Evolutionary conservation across 345 rosid genomes (phyloP).

Genomic region (Acer saccharum): DNA sequence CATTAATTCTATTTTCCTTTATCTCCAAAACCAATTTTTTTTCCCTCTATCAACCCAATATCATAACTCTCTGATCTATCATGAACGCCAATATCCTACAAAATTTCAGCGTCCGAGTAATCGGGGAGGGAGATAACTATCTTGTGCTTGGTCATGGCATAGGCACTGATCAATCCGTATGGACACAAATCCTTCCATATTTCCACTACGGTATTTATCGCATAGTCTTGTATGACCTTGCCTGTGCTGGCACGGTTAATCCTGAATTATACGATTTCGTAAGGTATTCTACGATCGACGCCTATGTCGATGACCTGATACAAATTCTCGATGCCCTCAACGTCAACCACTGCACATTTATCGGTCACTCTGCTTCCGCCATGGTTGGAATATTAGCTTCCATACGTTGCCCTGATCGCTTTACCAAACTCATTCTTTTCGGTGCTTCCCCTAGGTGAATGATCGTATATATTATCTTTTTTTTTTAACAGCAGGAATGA

Average conservation of each 20-base stretch:
- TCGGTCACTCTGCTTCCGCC: neutral
- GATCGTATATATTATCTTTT: no score
- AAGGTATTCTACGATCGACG: neutral
- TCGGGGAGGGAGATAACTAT: neutral
- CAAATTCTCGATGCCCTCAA: neutral
- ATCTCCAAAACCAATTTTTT: neutral
- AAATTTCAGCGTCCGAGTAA: neutral
- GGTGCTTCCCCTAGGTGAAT: neutral
- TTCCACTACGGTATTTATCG: neutral
- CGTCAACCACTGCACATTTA: neutral
- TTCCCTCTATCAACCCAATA: no score
- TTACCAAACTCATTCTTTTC: neutral
- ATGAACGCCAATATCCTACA: neutral
- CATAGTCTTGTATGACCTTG: neutral
- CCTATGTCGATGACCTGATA: neutral
- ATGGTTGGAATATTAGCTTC: neutral
- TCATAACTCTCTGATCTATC: neutral
- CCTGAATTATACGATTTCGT: neutral
- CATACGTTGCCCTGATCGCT: neutral
- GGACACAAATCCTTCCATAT: neutral
- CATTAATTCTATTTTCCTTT: neutral
- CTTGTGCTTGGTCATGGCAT: neutral
- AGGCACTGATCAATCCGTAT: neutral
- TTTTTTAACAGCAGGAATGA: no score
- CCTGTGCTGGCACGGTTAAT: neutral